Conservation (phyloP, 2,329 filamentous ascomycete genomes). For the Cladophialophora chaetospira region DNA sequence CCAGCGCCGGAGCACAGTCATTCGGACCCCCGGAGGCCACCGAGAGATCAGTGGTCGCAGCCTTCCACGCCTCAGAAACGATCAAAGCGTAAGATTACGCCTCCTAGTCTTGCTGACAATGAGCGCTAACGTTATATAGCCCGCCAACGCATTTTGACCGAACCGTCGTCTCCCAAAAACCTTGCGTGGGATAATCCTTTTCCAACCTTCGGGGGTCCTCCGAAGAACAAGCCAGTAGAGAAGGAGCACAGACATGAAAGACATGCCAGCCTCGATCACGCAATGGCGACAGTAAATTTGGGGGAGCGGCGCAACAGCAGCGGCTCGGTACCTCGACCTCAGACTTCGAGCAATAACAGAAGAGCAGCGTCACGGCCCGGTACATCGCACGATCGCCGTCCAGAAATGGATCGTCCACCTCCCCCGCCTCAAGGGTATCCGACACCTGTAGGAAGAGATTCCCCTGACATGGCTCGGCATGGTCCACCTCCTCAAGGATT, state of each 20-base stretch:
- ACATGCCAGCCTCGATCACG: constrained; percentile 33
- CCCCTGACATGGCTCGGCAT: constrained; percentile 10
- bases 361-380: constrained; percentile 19
- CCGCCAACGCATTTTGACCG: constrained; percentile 31
- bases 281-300: constrained; percentile 14
- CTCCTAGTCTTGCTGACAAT: constrained; percentile 5
- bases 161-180: constrained; percentile 43
- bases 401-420: constrained; percentile 4
- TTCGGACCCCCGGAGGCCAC: constrained; percentile 12
- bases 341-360: constrained; percentile 26
- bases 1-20: constrained; percentile 15
- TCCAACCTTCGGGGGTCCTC: constrained; percentile 42
- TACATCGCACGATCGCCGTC: constrained; percentile 22
- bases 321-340: constrained; percentile 15
- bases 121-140: constrained; percentile 26
- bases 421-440: constrained; percentile 12
- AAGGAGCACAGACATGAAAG: constrained; percentile 37
- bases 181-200: constrained; percentile 54
- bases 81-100: constrained; percentile 31
- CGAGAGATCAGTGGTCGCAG: constrained; percentile 16
- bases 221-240: constrained; percentile 37
- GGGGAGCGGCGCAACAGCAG: constrained; percentile 11
- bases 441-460: background rate
- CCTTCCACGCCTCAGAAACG: constrained; percentile 35
- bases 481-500: constrained; percentile 9